Conservation (phyloP, 805 yeast species). For the Pichia ethanolica region DNA sequence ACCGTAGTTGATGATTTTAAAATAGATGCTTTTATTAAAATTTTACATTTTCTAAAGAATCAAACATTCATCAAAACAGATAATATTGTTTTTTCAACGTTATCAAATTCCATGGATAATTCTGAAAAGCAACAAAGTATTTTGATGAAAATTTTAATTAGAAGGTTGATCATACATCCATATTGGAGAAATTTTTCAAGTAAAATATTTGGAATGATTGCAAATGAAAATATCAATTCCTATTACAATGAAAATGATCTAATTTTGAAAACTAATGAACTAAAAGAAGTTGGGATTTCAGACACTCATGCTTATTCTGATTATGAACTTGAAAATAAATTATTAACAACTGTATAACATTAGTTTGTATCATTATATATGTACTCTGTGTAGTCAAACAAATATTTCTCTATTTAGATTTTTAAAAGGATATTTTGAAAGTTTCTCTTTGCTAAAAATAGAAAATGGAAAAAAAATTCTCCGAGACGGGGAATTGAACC, state of each 20-base stretch:
- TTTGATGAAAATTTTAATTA: neutral
- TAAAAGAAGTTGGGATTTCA: neutral
- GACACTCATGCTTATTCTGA: neutral
- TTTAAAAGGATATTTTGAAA: too few relatives aligned
- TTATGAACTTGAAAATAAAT: neutral
- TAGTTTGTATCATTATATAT: too few relatives aligned
- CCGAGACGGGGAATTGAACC: conserved; percentile 39
- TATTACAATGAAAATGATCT: too few relatives aligned
- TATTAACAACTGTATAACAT: too few relatives aligned
- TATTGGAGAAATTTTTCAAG: neutral
- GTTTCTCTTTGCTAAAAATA: too few relatives aligned
- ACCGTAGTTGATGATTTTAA: too few relatives aligned
- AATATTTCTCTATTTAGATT: neutral
- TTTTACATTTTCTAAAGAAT: too few relatives aligned
- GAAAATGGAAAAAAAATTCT: conserved; percentile 19
- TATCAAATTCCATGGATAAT: neutral
- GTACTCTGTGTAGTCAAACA: too few relatives aligned
- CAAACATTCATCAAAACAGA: too few relatives aligned
- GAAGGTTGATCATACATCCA: neutral
- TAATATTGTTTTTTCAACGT: neutral
- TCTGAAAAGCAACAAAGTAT: neutral
- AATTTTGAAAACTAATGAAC: too few relatives aligned
- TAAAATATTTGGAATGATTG: neutral
- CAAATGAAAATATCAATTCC: neutral
- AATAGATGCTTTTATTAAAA: too few relatives aligned